Percentiles rank a stretch among this genome's conserved stretches.
These are phyloP conservation scores for Globisporangium cederbergense DNA, from an alignment of 352 stramenopile species.

Conservation along the genomic window DNA sequence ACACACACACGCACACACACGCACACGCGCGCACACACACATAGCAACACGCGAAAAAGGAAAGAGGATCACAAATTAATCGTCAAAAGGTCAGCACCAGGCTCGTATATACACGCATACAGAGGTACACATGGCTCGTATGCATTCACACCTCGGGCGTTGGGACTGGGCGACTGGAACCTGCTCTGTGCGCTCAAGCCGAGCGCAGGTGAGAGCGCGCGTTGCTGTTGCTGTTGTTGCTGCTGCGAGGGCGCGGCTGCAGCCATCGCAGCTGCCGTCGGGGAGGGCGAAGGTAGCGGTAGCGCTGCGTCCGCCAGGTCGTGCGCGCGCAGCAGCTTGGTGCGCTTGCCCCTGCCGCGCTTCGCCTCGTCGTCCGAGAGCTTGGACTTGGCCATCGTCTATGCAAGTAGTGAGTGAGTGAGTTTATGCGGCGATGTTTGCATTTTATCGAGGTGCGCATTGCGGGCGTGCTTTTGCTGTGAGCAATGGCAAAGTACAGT, in stretches of 20 bases:
- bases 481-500: not conserved
- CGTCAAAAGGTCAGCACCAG: not conserved
- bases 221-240: conserved; percentile 3
- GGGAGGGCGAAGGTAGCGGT: conserved; percentile 14
- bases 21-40: not conserved
- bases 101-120: not conserved
- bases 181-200: conserved; percentile 24
- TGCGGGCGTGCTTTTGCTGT: not conserved
- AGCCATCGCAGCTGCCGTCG: conserved; percentile 13
- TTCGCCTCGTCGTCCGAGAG: conserved; percentile 60
- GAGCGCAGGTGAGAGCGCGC: conserved; percentile 10
- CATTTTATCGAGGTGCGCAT: not conserved
- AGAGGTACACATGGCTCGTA: not conserved
- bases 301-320: conserved; percentile 26
- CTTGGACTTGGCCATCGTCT: conserved; percentile 57
- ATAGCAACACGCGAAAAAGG: not conserved
- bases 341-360: conserved; percentile 55
- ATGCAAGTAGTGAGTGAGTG: not conserved
- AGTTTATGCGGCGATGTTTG: not conserved
- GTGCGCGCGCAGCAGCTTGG: conserved; percentile 44
- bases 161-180: conserved; percentile 53
- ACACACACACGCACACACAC: too few relatives aligned
- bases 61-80: not conserved
- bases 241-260: not conserved
- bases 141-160: conserved; percentile 19